phyloP scores from a whole-genome alignment of 2,329 filamentous ascomycete genomes.

The Exophiala xenobiotica region DNA sequence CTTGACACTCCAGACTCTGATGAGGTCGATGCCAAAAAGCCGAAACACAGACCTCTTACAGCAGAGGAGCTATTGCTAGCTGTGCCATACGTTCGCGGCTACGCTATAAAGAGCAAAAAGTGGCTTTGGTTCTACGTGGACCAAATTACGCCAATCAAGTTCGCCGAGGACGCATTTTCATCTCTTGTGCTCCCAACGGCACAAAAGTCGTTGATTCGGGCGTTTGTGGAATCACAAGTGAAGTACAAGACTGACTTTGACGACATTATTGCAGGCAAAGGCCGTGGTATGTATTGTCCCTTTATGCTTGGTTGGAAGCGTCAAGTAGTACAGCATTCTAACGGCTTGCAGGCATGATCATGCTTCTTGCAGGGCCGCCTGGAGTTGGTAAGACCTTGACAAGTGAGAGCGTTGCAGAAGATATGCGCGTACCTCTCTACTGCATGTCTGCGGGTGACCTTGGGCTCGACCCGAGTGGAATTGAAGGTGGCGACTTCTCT shows the following conservation, averaged over 20 bases:
- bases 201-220: conserved; percentile 50
- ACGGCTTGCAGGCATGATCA: conserved; percentile 30
- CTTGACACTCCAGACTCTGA: conserved; percentile 4
- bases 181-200: conserved; percentile 48
- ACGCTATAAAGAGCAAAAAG: conserved; percentile 46
- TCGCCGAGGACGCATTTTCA: conserved; percentile 48
- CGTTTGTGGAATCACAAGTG: conserved; percentile 47
- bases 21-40: conserved; percentile 23
- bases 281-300: conserved; percentile 44
- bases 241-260: conserved; percentile 44
- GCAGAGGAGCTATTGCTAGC: conserved; percentile 43
- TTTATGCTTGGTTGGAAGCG: background rate
- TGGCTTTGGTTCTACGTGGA: conserved; percentile 45
- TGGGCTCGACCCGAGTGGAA: conserved; percentile 42
- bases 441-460: conserved; percentile 52
- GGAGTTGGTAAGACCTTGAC: conserved; percentile 57
- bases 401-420: conserved; percentile 51
- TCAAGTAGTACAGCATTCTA: background rate
- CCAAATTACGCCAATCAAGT: conserved; percentile 44
- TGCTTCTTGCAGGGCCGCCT: conserved; percentile 50
- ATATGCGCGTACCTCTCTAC: conserved; percentile 52
- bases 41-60: conserved; percentile 24
- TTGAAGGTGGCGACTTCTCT: conserved; percentile 46
- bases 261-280: conserved; percentile 54
- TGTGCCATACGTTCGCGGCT: conserved; percentile 48